phyloP scores from a whole-genome alignment of 2,329 filamentous ascomycete genomes.

The Ophiostoma ulmi region DNA sequence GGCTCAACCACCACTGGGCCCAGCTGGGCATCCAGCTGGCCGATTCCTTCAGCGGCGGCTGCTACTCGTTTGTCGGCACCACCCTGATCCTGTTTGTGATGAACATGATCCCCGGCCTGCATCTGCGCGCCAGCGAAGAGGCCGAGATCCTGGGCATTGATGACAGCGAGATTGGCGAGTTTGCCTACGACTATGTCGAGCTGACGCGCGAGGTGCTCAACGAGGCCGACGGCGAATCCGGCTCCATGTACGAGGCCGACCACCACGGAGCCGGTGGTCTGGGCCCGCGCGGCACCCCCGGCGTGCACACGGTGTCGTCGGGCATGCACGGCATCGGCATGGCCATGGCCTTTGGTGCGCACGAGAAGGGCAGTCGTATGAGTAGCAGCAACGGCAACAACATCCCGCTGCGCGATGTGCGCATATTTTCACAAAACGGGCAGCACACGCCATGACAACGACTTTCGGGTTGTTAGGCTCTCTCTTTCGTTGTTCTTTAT shows the following conservation, averaged over 20 bases:
- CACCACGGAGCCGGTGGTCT: background rate
- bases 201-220: constrained; percentile 48
- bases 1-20: constrained; percentile 77
- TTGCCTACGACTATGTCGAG: constrained; percentile 93
- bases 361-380: constrained; percentile 49
- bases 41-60: constrained; percentile 68
- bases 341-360: constrained; percentile 19
- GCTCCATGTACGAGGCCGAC: constrained; percentile 32
- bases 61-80: constrained; percentile 73
- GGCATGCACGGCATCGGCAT: constrained; percentile 22
- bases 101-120: constrained; percentile 71
- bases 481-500: background rate
- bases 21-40: constrained; percentile 80
- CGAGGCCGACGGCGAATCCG: constrained; percentile 27
- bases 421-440: constrained; percentile 36
- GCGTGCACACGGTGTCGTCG: background rate
- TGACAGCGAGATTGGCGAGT: constrained; percentile 86
- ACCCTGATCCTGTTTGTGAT: constrained; percentile 75
- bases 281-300: background rate
- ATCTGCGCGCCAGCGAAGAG: constrained; percentile 68
- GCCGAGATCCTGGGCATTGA: constrained; percentile 82
- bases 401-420: constrained; percentile 45
- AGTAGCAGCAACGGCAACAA: constrained; percentile 44
- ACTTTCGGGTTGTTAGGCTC: constrained; percentile 25
- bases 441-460: constrained; percentile 28